These are phyloP conservation scores for Alloascoidea africana DNA, from an alignment of 805 yeast species.

Conservation along the genomic window DNA sequence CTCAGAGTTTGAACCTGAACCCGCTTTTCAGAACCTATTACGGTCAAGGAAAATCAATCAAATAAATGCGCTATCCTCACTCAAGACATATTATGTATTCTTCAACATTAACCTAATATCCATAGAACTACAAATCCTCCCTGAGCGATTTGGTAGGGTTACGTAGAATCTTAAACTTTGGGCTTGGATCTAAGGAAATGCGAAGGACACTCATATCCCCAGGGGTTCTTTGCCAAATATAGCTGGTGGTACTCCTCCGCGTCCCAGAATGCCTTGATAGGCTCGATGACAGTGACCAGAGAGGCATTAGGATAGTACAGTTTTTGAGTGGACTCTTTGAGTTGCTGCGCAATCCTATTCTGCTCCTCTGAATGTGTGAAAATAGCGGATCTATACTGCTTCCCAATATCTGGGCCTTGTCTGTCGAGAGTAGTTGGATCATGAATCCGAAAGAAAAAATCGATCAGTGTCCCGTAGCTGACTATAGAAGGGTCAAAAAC, in stretches of 20 bases:
- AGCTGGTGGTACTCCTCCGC: slow-evolving; percentile 94
- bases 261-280: slow-evolving; percentile 60
- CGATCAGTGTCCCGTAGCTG: slow-evolving; percentile 45
- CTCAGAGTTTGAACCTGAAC: too few relatives aligned
- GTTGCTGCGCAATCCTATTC: slow-evolving; percentile 23
- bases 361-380: slow-evolving; percentile 47
- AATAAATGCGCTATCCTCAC: too few relatives aligned
- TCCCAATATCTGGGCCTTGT: slow-evolving; percentile 84
- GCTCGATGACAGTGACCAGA: slow-evolving; percentile 58
- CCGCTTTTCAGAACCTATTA: too few relatives aligned
- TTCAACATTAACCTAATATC: too few relatives aligned
- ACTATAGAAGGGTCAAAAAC: slow-evolving; percentile 63
- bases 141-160: too few relatives aligned
- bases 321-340: slow-evolving; percentile 42
- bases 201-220: slow-evolving; percentile 83
- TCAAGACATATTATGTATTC: too few relatives aligned
- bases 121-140: too few relatives aligned
- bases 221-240: slow-evolving; percentile 67
- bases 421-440: slow-evolving; percentile 78
- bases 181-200: slow-evolving; percentile 64
- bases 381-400: slow-evolving; percentile 81
- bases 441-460: slow-evolving; percentile 81
- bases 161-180: slow-evolving; percentile 18
- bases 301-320: slow-evolving; percentile 59
- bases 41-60: too few relatives aligned